Conservation (phyloP, 2,329 filamentous ascomycete species). For the Colletotrichum neosansevieriae region DNA sequence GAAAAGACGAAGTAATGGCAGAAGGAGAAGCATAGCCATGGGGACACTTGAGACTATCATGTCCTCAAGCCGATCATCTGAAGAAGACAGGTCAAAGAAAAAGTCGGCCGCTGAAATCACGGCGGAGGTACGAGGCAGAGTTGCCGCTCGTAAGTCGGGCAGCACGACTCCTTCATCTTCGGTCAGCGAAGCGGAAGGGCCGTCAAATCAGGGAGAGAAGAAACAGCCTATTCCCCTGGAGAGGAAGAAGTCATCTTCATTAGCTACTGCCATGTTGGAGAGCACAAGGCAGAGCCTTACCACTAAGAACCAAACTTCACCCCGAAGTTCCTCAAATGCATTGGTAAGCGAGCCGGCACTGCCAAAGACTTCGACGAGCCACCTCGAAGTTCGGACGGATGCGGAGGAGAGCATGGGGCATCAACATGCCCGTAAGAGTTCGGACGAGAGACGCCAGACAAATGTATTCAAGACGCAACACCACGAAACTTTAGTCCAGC, state of each 20-base stretch:
- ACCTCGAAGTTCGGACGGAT: constrained; percentile 60
- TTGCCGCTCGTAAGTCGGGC: constrained; percentile 52
- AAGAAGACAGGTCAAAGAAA: constrained; percentile 71
- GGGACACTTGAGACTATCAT: constrained; percentile 76
- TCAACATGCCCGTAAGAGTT: constrained; percentile 34
- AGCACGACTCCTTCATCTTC: constrained; percentile 49
- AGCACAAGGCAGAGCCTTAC: constrained; percentile 50
- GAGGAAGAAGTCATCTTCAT: constrained; percentile 46
- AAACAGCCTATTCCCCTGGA: constrained; percentile 19
- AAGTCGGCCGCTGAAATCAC: constrained; percentile 69
- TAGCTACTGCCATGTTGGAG: constrained; percentile 55
- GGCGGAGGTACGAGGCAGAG: constrained; percentile 65
- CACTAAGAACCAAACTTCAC: constrained; percentile 46
- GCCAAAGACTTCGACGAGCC: constrained; percentile 67
- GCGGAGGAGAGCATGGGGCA: constrained; percentile 45
- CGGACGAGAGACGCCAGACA: constrained; percentile 34
- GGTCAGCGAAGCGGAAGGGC: constrained; percentile 46
- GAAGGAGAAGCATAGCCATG: constrained; percentile 67
- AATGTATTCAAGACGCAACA: constrained; percentile 46
- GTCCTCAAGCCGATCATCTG: constrained; percentile 73
- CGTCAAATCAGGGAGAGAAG: constrained; percentile 43
- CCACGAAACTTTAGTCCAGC: constrained; percentile 46
- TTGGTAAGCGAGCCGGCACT: constrained; percentile 68
- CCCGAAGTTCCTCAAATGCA: constrained; percentile 52
- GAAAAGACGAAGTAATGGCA: constrained; percentile 55